Conservation (phyloP, 2,329 filamentous ascomycete genomes). For the Hymenoscyphus fructigenus region DNA sequence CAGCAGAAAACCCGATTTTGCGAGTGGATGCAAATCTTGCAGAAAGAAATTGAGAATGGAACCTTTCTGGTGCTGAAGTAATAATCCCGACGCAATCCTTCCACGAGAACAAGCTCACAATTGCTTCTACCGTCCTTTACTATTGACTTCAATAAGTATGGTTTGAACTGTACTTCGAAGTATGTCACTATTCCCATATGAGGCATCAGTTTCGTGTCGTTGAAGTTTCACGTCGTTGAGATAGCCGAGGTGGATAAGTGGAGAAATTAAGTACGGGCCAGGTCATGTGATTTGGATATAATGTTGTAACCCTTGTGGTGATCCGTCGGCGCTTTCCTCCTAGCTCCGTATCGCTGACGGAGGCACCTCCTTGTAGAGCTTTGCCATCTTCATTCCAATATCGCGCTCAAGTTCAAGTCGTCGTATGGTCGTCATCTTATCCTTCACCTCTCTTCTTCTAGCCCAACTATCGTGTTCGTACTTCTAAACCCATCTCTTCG, state of each 20-base stretch:
- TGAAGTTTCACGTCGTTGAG: not conserved
- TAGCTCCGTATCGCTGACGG: too few species aligned
- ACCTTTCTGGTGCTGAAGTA: too few species aligned
- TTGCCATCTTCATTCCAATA: too few species aligned
- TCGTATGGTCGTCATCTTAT: too few species aligned
- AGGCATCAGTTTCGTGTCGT: not conserved
- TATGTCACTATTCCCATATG: not conserved
- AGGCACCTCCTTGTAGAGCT: too few species aligned
- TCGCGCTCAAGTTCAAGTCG: too few species aligned
- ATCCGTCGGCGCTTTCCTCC: not conserved
- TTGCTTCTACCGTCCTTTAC: not conserved
- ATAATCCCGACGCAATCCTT: too few species aligned
- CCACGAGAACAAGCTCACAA: not conserved
- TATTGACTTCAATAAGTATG: not conserved
- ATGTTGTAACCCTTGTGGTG: not conserved
- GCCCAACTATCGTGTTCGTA: too few species aligned
- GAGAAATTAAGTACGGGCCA: too few species aligned
- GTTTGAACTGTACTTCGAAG: not conserved
- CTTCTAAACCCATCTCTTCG: too few species aligned
- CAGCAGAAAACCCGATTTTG: not conserved
- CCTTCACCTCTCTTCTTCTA: too few species aligned
- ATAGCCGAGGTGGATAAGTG: not conserved
- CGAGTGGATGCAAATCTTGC: not conserved
- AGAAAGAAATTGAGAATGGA: too few species aligned
- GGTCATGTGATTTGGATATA: not conserved